Base-by-base conservation (phyloP, 805 yeast genomes). In the Monosporozyma aerobia region DNA sequence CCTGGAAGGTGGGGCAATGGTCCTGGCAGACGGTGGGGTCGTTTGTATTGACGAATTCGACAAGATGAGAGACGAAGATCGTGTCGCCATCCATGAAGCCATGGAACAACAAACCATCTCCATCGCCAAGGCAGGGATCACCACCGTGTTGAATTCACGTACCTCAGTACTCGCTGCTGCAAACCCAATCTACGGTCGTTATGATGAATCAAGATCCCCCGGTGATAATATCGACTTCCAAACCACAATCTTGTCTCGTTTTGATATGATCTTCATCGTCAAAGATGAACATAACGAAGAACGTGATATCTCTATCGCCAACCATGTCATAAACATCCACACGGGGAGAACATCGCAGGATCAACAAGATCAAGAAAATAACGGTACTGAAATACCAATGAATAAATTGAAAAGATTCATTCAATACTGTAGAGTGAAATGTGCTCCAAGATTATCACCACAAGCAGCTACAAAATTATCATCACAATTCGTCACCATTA, bases 71-170 rank as follows among this genome's bases (percentile, higher is more conserved):
- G 99, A 94, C 64, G 98, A 94, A 68, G 99, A 94, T 70, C 79
- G 99, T 66, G 98, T 94, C 40, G 98, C 99, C 0, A 94, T 94
- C 59, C 99, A 94, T 70, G 99, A 94, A 75, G 99, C 99, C 11
- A 94, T 94, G 99, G 99, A 94, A 73, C 99, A 94, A 71, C 99
- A 94, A 71, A 94, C 99, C 0, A 94, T 94, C 54, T 92, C 98
- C 13, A 90, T 94, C 68, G 99, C 99, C 33, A 94, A 94, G 69
- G 99, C 99, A 9, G 99, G 99, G 69, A 94, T 94, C 60, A 94
- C 98, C 2, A 94, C 99, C 0, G 90, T 94, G 52, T 77, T 94
- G 60, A 94, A 94, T 70, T 94, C 99, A 3, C 80, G 99, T 71
- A 94, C 99, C 0, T 84, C 96, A 37, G 99, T 94, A 3, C 75